These are phyloP conservation scores for Mortierella sp. DNA, from an alignment of 371 early-diverging fungal species.

Conservation along the genomic window DNA sequence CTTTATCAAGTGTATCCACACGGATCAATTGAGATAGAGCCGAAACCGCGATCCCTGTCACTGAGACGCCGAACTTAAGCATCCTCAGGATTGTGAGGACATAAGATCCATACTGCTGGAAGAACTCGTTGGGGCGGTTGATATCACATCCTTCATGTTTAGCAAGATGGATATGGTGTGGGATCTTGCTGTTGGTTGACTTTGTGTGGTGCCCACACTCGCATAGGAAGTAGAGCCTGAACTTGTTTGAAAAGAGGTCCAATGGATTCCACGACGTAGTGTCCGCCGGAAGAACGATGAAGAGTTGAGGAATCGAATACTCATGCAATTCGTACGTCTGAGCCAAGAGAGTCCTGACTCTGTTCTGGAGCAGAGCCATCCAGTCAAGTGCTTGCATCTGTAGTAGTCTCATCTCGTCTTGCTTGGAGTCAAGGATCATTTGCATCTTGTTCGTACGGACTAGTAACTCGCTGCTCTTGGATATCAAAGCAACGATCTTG, in stretches of 20 bases:
- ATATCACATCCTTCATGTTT: slow-evolving; percentile 19
- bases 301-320: slow-evolving; percentile 15
- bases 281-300: slow-evolving; percentile 10
- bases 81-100: slow-evolving; percentile 12
- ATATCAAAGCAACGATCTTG: no score
- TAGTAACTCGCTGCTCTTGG: neutral
- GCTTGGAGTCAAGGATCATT: no score
- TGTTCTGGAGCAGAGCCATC: slow-evolving; percentile 17
- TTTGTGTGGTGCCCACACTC: slow-evolving; percentile 24
- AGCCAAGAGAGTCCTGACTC: slow-evolving; percentile 8
- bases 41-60: slow-evolving; percentile 13
- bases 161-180: slow-evolving; percentile 22
- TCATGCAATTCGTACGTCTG: slow-evolving; percentile 16
- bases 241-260: slow-evolving; percentile 7
- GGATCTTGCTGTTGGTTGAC: slow-evolving; percentile 4
- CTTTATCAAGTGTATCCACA: neutral
- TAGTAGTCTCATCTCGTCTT: no score
- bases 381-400: slow-evolving; percentile 9
- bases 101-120: slow-evolving; percentile 14
- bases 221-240: slow-evolving; percentile 22
- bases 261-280: neutral
- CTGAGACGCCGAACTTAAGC: slow-evolving; percentile 11
- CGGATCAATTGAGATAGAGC: neutral
- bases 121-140: slow-evolving; percentile 7
- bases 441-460: no score